Percentiles rank a stretch among this genome's conserved stretches.
These are phyloP conservation scores for Aspergillus hortae DNA, from an alignment of 2,329 filamentous ascomycete genomes.

Conservation along the genomic window DNA sequence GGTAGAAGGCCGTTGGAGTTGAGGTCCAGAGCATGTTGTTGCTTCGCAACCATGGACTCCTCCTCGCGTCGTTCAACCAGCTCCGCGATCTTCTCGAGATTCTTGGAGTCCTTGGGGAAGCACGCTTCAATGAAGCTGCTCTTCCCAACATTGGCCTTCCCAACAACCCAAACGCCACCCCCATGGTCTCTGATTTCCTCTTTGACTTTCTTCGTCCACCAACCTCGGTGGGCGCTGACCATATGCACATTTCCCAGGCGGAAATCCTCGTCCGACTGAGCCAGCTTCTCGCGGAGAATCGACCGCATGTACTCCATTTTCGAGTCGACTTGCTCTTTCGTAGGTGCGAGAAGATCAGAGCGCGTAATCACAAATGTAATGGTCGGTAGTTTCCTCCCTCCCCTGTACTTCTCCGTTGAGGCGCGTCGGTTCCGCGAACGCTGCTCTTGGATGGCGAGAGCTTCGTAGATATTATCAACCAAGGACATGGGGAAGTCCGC, in stretches of 20 bases:
- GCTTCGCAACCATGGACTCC: slow-evolving; percentile 14
- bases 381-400: slow-evolving; percentile 69
- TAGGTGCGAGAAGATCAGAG: slow-evolving; percentile 78
- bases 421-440: slow-evolving; percentile 79
- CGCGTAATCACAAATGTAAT: slow-evolving; percentile 90
- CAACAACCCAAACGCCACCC: slow-evolving; percentile 90
- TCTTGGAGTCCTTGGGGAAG: slow-evolving; percentile 69
- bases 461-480: slow-evolving; percentile 68
- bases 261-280: slow-evolving; percentile 62
- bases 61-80: slow-evolving; percentile 27
- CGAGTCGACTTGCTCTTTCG: slow-evolving; percentile 75
- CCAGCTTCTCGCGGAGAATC: slow-evolving; percentile 73
- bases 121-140: slow-evolving; percentile 84
- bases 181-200: slow-evolving; percentile 80
- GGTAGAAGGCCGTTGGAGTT: slow-evolving; percentile 61
- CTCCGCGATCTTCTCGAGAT: slow-evolving; percentile 35
- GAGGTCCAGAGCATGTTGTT: slow-evolving; percentile 15
- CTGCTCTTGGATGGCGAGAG: slow-evolving; percentile 68
- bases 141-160: slow-evolving; percentile 98
- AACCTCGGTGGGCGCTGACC: slow-evolving; percentile 79
- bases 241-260: slow-evolving; percentile 83
- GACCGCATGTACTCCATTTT: slow-evolving; percentile 82
- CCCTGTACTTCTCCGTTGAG: slow-evolving; percentile 60
- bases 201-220: slow-evolving; percentile 88
- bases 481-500: slow-evolving; percentile 96